Conservation (phyloP, 1,284 basidiomycete genomes). For the Tremellales sp. region DNA sequence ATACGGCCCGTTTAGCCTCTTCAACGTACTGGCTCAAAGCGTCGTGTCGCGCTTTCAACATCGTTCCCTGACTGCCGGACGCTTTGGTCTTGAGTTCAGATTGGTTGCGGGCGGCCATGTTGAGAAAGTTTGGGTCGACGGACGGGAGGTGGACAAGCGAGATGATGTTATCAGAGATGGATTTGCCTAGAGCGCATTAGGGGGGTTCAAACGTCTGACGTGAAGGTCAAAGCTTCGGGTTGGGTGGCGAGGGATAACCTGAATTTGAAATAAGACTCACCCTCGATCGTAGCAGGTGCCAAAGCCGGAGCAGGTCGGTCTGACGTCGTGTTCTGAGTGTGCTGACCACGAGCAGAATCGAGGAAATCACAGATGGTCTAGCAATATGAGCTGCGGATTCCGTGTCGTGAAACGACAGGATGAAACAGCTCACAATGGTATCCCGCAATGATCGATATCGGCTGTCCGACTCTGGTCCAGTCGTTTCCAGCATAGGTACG, state of each 20-base stretch:
- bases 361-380: constrained; percentile 75
- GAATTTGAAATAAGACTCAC: constrained; percentile 41
- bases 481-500: constrained; percentile 70
- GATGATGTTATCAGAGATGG: constrained; percentile 60
- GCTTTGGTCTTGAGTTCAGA: constrained; percentile 44
- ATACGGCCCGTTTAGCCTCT: constrained; percentile 48
- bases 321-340: constrained; percentile 58
- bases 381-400: not conserved
- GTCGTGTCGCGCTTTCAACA: constrained; percentile 54
- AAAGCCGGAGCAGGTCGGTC: constrained; percentile 68
- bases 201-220: not conserved
- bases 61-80: constrained; percentile 37
- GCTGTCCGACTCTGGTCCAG: constrained; percentile 66
- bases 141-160: constrained; percentile 58
- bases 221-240: too few species aligned
- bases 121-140: constrained; percentile 53
- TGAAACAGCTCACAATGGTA: constrained; percentile 56
- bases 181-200: constrained; percentile 33
- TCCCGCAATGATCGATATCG: constrained; percentile 76
- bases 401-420: constrained; percentile 1
- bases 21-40: constrained; percentile 59
- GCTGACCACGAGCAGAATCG: constrained; percentile 69
- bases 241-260: not conserved
- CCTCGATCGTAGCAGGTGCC: constrained; percentile 73
- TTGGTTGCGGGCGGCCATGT: constrained; percentile 37